Conservation (phyloP, 345 rosid species). For the Murraya paniculata region DNA sequence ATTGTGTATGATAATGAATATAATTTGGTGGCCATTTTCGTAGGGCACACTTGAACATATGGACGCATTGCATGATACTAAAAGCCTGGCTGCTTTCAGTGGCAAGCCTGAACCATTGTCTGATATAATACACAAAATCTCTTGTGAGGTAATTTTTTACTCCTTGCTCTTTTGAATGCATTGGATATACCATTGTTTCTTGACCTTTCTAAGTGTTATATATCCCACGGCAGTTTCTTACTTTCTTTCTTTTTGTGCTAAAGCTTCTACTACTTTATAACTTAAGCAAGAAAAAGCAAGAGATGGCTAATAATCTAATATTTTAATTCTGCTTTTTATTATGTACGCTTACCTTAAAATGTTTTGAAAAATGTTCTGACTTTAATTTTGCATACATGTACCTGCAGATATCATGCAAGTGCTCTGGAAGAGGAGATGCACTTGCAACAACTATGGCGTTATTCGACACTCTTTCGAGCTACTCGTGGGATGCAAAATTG, state of each 20-base stretch:
- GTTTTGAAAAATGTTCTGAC: neutral
- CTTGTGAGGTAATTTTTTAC: slow-evolving; percentile 36
- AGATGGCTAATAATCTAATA: neutral
- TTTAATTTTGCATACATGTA: neutral
- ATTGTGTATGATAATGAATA: neutral
- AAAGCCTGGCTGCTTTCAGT: slow-evolving; percentile 7
- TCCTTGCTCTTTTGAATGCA: neutral
- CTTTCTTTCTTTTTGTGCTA: no score
- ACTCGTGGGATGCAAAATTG: slow-evolving; percentile 50
- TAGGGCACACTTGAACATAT: slow-evolving; percentile 23
- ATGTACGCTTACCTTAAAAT: neutral
- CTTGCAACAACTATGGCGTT: slow-evolving; percentile 38
- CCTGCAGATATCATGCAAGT: slow-evolving; percentile 44
- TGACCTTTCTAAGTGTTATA: neutral
- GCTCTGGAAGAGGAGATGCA: slow-evolving; percentile 48
- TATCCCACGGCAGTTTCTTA: neutral
- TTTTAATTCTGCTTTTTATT: neutral
- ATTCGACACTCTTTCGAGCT: slow-evolving; percentile 36
- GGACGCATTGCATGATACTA: slow-evolving; percentile 21
- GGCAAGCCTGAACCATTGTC: slow-evolving; percentile 36
- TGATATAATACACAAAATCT: slow-evolving; percentile 30
- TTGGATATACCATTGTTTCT: neutral
- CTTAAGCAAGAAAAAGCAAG: neutral
- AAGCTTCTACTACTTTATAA: neutral
- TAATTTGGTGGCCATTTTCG: neutral